Evolutionary conservation across 2,329 filamentous ascomycete genomes (phyloP), one percentile per base, ranked within the genome.

Genomic region (Alternaria gaisen): DNA sequence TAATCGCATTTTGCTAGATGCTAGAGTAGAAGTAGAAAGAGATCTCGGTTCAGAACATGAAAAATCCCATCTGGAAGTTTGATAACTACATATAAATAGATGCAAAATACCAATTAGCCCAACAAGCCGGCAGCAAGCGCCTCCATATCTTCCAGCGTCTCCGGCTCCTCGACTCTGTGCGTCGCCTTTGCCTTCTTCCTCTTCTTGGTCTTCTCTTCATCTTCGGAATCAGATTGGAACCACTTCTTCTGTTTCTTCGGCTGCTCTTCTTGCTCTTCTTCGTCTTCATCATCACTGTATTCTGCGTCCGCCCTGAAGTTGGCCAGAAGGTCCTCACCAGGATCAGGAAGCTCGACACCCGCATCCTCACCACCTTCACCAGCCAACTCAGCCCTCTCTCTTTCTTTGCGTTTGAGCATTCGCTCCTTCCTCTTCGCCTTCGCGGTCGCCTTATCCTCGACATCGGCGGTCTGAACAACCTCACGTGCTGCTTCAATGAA

Each of bases 371-470:
- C 34, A 0, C 48, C 68, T 50, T 50, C 46, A n/a, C 63, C 71
- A 12, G 53, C 67, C n/a, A 67, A 69, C 48, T 72, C 85, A 32
- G 87, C 85, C 44, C 80, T 80, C 77, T 90, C 89, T 70, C 89
- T 82, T 43, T 87, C 87, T 82, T 91, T 94, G 65, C 86, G 83
- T 82, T 90, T 93, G 70, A 90, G 87, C 61, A 85, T 84, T 85
- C 93, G 95, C 79, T 91, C 91, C 70, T 86, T 85, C 76, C 86
- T 88, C 85, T 93, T 94, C 77, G 91, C 86, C 82, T 90, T 93
- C 36, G 88, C 93, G 14, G 91, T 78, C 67, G 87, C 86, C 83
- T 97, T 97, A 80, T 99, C 95, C 63, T 88, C 87, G 36, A 91
- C 79, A 82, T 99, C 95, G 20, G 90, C 92, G 71, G 87, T 84